Base-by-base conservation (phyloP, 1,139 yeast species). In the Geotrichum klebahnii region DNA sequence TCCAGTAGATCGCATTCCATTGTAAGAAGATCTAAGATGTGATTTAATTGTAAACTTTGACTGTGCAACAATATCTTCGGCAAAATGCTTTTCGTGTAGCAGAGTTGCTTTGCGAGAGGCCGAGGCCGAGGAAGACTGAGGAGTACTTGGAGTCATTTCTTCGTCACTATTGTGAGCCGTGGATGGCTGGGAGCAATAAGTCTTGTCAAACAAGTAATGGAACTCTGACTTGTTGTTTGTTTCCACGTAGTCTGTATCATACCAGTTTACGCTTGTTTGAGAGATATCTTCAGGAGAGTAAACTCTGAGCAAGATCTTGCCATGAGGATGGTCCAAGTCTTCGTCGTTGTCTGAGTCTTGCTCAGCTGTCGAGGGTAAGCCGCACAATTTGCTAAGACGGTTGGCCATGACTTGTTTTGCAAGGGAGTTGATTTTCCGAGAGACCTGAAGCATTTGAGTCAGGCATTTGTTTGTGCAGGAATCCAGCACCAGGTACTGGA, bases 391-490 rank as follows among this genome's bases (percentile, higher is more conserved):
- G n/a, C 52, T 23, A 4, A 53, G 46, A 31, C 55, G 44, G 19
- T 32, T 35, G 16, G 58, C 54, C 34, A 56, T 45, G 17, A 52
- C 50, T 10, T 50, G 52, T 43, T 56, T 54, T 36, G 50, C 55
- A 26, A 57, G 33, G n/a, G 28, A 16, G 50, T 59, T 59, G 42
- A 47, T 32, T 17, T 46, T 44, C 29, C 46, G 51, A 14, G 46
- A 39, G 9, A 52, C 60, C 6, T 43, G 48, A 31, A 57, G 44
- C 22, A 55, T 39, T 4, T 31, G 19, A 4, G 53, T 48, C 33
- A 58, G 49, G 9, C 57, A 47, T 22, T 42, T 46, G 28, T 52
- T 44, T 34, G 55, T 49, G 50, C 60, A 57, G n/a, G 33, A 17
- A n/a, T 48, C 55, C 41, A 58, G 50, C 1, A 58, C 52, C 9